A percentile compares a stretch with the other conserved stretches of the same genome.
These are phyloP conservation scores for Beta corolliflora DNA, from an alignment of 179 eudicot genomes.

Conservation along the genomic window DNA sequence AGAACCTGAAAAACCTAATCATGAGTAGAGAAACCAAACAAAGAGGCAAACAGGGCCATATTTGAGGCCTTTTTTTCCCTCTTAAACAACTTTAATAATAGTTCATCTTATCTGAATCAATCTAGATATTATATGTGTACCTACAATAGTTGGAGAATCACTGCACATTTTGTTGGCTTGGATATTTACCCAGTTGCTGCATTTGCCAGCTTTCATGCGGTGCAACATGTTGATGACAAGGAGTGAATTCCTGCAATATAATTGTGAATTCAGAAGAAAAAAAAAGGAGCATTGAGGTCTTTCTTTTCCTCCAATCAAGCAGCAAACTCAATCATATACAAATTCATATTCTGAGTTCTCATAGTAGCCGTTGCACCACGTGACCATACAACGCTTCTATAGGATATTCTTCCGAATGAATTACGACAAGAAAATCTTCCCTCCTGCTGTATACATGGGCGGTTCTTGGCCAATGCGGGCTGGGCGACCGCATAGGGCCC, in stretches of 20 bases:
- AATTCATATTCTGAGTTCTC: not conserved
- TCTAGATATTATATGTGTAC: conserved; percentile 28
- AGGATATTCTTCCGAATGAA: not conserved
- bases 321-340: not conserved
- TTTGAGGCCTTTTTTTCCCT: conserved; percentile 12
- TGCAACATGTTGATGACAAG: conserved; percentile 69
- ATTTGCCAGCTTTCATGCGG: conserved; percentile 90
- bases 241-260: conserved; percentile 73
- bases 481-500: too few relatives aligned
- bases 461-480: too few relatives aligned
- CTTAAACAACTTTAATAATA: conserved; percentile 34
- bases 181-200: conserved; percentile 64
- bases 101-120: conserved; percentile 37
- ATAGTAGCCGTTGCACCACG: not conserved
- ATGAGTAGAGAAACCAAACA: conserved; percentile 7
- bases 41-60: conserved; percentile 23
- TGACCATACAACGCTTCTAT: not conserved
- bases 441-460: too few relatives aligned
- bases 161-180: conserved; percentile 41
- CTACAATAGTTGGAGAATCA: conserved; percentile 34
- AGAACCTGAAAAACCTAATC: conserved; percentile 20
- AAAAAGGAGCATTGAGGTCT: not conserved
- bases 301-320: not conserved
- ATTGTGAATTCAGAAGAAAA: conserved; percentile 10
- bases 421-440: not conserved